Conservation (phyloP, 768 basidiomycete species). For the Pleurotus citrinopileatus region DNA sequence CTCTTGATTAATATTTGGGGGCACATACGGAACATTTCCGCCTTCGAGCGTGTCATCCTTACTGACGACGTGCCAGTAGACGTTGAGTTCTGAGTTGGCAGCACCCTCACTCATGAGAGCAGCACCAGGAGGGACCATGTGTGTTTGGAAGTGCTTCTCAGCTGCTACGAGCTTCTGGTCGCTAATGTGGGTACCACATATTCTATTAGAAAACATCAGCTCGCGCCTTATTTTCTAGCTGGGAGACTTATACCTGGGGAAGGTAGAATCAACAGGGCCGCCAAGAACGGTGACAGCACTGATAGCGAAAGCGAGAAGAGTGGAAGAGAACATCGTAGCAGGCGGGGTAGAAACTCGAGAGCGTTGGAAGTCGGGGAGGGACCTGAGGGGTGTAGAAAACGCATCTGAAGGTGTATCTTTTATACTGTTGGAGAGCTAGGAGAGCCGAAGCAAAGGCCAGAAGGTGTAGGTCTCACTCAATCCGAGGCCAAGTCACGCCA, state of each 20-base stretch:
- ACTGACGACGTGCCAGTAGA: constrained; percentile 34
- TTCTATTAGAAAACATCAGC: constrained; percentile 19
- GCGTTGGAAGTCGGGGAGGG: background rate
- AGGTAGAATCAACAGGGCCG: constrained; percentile 19
- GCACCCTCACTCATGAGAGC: background rate
- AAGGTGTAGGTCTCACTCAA: background rate
- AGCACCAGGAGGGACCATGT: constrained; percentile 27
- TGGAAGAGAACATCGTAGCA: constrained; percentile 24
- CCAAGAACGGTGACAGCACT: constrained; percentile 25
- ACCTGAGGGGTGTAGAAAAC: background rate
- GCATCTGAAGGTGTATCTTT: background rate
- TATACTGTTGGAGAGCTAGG: constrained; percentile 1
- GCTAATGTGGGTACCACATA: constrained; percentile 36
- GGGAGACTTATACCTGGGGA: constrained; percentile 17
- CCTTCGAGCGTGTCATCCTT: constrained; percentile 28
- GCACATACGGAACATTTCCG: constrained; percentile 40
- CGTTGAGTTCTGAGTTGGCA: constrained; percentile 15
- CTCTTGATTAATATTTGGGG: background rate
- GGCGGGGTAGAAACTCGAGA: background rate
- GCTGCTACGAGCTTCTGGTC: constrained; percentile 30
- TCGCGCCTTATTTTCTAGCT: background rate
- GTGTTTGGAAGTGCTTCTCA: constrained; percentile 39
- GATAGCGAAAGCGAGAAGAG: constrained; percentile 25
- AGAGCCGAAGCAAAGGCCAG: background rate
- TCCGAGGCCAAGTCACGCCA: constrained; percentile 2